Evolutionary conservation across 768 basidiomycete species (phyloP), one percentile per base, ranked within the genome.

Genomic region (Russula earlei): DNA sequence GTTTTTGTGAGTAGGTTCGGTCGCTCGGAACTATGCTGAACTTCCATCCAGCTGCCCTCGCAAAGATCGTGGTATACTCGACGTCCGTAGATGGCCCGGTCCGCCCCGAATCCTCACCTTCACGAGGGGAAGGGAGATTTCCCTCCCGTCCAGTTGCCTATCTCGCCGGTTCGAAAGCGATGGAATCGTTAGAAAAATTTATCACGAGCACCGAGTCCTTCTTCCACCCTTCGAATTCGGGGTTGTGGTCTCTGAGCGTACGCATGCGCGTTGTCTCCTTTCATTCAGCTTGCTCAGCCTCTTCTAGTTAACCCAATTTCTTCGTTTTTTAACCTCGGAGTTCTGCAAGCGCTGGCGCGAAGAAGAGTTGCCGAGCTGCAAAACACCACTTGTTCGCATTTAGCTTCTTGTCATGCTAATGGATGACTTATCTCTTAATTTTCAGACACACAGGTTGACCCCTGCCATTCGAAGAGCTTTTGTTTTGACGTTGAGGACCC

Each of bases 211-310:
- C 87, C 6, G 95, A 98, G 66, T 83, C 86, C 0, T 95, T 87
- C 74, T 98, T 97, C 71, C 95, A 98, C 68, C 95, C 95, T 1
- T 90, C 89, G 4, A 96, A 96, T 66, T 83, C 84, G 29, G 94
- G 94, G 4, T 72, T 77, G 29, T 96, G 92, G 90, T 86, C 90
- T 4, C 67, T 78, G 52, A 66, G 73, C 56, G 83, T 86, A 61
- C 57, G 77, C 67, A 33, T 22, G 40, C 24, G 22, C 37, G 37
- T 46, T n/a, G n/a, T 41, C 20, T 45, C 37, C 33, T 29, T 50
- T 45, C 27, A 19, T 49, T 47, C 4, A 46, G 27, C 56, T 49
- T 52, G 44, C 62, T 59, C 58, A 53, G 54, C 25, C n/a, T 5
- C 33, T 22, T 22, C 40, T 24, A 86, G 83, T 71, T 86, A 47